These are phyloP conservation scores for Arabidopsis arenosa DNA, from an alignment of 345 rosid genomes.

Conservation along the genomic window DNA sequence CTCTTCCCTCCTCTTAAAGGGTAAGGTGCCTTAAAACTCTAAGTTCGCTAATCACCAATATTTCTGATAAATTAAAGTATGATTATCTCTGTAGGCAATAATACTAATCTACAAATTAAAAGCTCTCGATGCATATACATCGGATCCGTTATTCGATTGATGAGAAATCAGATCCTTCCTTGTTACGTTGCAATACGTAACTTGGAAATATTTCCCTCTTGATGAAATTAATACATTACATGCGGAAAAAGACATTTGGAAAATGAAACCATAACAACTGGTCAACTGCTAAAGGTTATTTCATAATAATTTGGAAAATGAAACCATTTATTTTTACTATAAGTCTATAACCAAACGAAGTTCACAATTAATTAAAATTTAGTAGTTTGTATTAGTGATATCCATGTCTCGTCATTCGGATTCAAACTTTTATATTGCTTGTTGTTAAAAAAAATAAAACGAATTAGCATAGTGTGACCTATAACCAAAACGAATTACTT, in stretches of 20 bases:
- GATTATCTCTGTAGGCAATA: conserved; percentile 20
- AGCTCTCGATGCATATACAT: background rate
- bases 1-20: conserved; percentile 34
- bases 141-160: conserved; percentile 7
- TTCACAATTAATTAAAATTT: background rate
- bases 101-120: background rate
- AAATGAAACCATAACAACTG: too few relatives aligned
- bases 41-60: conserved; percentile 8
- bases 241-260: background rate
- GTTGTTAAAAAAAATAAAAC: background rate
- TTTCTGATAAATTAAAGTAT: conserved; percentile 4
- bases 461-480: background rate
- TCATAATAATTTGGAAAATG: background rate
- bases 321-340: background rate
- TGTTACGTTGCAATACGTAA: background rate
- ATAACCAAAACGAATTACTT: background rate
- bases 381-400: background rate
- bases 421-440: background rate
- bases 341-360: background rate
- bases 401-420: background rate
- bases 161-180: background rate
- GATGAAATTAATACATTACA: background rate
- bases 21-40: conserved; percentile 12
- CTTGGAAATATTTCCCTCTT: background rate
- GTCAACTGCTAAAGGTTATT: background rate